These are phyloP conservation scores for Benincasa hispida DNA, from an alignment of 306 rosid species.

Conservation along the genomic window DNA sequence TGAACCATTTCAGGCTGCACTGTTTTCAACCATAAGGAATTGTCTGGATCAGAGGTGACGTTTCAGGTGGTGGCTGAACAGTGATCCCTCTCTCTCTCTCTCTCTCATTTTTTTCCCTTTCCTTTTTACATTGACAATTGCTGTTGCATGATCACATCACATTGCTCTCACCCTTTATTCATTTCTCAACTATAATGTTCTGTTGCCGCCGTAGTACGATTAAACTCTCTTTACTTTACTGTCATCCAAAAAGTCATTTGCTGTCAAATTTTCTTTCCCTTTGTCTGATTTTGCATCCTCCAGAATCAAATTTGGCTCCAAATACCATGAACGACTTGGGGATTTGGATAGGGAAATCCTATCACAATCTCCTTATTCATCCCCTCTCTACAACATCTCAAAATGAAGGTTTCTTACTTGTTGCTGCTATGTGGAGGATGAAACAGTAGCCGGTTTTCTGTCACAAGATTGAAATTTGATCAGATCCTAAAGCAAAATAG, in stretches of 20 bases:
- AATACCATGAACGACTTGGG: not conserved
- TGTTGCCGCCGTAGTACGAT: not conserved
- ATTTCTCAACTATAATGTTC: not conserved
- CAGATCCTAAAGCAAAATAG: not conserved
- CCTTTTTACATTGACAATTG: not conserved
- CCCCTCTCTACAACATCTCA: not conserved
- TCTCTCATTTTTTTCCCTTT: not conserved
- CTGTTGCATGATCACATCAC: slow-evolving; percentile 4
- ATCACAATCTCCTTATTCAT: not conserved
- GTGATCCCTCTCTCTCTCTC: not conserved
- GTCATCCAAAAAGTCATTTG: not conserved
- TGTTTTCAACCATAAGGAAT: not conserved
- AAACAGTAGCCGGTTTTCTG: not conserved
- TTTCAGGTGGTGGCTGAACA: slow-evolving; percentile 14
- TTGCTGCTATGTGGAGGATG: not conserved
- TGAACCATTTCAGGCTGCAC: not conserved
- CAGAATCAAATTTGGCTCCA: not conserved
- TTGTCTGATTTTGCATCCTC: not conserved
- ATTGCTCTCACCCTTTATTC: not conserved
- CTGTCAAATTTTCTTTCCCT: not conserved
- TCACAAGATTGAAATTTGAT: not conserved
- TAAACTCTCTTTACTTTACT: slow-evolving; percentile 3
- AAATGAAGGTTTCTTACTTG: not conserved
- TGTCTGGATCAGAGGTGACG: slow-evolving; percentile 7
- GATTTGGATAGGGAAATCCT: not conserved